Conservation (phyloP, 2,329 filamentous ascomycete genomes). For the Nigrospora sphaerica region DNA sequence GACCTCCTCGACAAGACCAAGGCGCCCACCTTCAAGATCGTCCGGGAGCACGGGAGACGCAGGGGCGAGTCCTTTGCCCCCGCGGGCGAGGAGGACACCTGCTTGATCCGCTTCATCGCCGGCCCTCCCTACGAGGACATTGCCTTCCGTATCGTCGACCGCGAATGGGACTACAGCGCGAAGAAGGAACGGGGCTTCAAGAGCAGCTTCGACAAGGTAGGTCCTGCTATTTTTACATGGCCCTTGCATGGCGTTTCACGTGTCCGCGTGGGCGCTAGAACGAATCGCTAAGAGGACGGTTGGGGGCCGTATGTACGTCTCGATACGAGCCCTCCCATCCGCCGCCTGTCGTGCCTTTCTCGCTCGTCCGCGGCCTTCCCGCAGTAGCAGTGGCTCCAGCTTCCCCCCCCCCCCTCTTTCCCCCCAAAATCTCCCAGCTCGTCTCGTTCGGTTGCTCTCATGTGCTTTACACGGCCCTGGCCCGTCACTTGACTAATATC, state of each 20-base stretch:
- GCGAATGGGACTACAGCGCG: constrained; percentile 97
- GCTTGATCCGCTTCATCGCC: constrained; percentile 89
- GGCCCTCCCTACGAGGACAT: constrained; percentile 95
- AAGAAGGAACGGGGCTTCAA: constrained; percentile 92
- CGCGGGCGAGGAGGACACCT: constrained; percentile 94
- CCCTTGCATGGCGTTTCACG: constrained; percentile 9
- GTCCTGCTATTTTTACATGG: constrained; percentile 19
- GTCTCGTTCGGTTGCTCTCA: constrained; percentile 1
- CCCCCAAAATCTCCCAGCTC: not conserved
- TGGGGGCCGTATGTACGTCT: not conserved
- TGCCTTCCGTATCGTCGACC: constrained; percentile 94
- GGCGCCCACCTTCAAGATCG: constrained; percentile 92
- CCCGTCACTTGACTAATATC: constrained; percentile 16
- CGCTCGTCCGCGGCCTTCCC: not conserved
- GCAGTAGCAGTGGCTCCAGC: constrained; percentile 1
- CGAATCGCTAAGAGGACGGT: not conserved
- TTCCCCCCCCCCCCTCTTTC: constrained; percentile 7
- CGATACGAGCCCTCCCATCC: not conserved
- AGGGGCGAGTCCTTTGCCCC: constrained; percentile 88
- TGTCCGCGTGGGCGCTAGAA: constrained; percentile 2
- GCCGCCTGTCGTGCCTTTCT: not conserved
- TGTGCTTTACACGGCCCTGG: constrained; percentile 7
- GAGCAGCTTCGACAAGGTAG: constrained; percentile 95
- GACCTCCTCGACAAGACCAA: constrained; percentile 93
- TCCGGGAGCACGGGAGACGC: constrained; percentile 83